Evolutionary conservation across 2,329 filamentous ascomycete species (phyloP).

Genomic region (Myriosclerotinia scirpicola): DNA sequence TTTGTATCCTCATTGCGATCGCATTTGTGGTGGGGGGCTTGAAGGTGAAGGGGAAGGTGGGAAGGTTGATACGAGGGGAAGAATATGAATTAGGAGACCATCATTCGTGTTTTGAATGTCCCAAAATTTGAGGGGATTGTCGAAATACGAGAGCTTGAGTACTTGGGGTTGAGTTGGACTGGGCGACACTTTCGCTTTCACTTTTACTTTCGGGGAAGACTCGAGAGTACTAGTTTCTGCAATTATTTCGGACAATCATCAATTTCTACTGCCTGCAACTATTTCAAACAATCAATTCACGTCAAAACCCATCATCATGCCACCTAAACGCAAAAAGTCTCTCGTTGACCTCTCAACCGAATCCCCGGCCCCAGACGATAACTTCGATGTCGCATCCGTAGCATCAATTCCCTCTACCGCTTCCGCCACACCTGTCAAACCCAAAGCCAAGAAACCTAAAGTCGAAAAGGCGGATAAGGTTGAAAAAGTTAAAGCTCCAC

Average conservation of each 20-base stretch:
- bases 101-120: neutral
- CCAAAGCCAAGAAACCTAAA: slow-evolving; percentile 21
- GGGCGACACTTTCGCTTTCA: neutral
- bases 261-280: neutral
- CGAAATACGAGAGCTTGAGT: neutral
- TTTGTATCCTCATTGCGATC: too few species aligned
- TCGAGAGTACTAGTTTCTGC: neutral
- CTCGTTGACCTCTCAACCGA: slow-evolving; percentile 3
- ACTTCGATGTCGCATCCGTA: neutral
- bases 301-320: neutral
- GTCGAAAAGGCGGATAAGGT: neutral
- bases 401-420: slow-evolving; percentile 9
- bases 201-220: neutral
- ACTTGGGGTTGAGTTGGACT: neutral
- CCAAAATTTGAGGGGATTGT: neutral
- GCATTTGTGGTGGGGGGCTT: too few species aligned
- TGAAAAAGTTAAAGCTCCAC: slow-evolving; percentile 24
- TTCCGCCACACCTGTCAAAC: slow-evolving; percentile 19
- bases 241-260: neutral
- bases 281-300: neutral
- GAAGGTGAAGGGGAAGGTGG: too few species aligned
- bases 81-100: too few species aligned
- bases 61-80: too few species aligned
- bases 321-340: slow-evolving; percentile 21
- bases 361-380: neutral